Conservation (phyloP, 768 basidiomycete species). For the Kondoa malvinella region DNA sequence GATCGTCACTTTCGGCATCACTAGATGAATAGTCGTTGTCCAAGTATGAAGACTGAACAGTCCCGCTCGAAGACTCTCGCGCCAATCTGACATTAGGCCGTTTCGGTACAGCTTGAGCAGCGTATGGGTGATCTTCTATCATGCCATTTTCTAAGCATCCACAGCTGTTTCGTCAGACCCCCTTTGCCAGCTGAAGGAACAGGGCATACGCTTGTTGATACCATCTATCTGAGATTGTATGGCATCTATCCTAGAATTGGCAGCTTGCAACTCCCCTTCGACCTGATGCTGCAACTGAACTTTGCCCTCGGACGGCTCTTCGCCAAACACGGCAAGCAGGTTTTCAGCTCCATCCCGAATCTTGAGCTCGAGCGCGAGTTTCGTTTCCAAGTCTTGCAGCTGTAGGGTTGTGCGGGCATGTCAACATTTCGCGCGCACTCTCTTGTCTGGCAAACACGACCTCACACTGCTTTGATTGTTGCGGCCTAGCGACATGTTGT, state of each 20-base stretch:
- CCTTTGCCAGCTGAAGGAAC: background rate
- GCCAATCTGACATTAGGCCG: background rate
- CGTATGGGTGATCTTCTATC: background rate
- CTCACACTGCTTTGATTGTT: too few species aligned
- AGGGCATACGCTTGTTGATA: background rate
- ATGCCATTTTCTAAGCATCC: background rate
- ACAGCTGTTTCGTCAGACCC: background rate
- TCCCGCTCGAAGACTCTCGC: background rate
- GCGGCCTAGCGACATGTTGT: too few species aligned
- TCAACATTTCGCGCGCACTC: too few species aligned
- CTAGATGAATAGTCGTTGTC: background rate
- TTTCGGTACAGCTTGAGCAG: background rate
- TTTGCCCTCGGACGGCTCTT: slow-evolving; percentile 21
- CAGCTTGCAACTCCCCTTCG: slow-evolving; percentile 57
- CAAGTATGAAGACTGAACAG: background rate
- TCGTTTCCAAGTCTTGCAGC: too few species aligned
- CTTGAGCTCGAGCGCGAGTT: slow-evolving; percentile 59
- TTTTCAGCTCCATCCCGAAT: slow-evolving; percentile 89
- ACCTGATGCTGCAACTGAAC: slow-evolving; percentile 52
- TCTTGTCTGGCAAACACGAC: too few species aligned
- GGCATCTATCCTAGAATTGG: slow-evolving; percentile 44
- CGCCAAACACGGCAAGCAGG: slow-evolving; percentile 39
- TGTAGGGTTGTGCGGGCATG: too few species aligned
- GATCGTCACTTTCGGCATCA: background rate
- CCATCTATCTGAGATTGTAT: slow-evolving; percentile 30